These are phyloP conservation scores for Fraxinus cuspidata DNA, from an alignment of 257 asterid species.

Conservation along the genomic window DNA sequence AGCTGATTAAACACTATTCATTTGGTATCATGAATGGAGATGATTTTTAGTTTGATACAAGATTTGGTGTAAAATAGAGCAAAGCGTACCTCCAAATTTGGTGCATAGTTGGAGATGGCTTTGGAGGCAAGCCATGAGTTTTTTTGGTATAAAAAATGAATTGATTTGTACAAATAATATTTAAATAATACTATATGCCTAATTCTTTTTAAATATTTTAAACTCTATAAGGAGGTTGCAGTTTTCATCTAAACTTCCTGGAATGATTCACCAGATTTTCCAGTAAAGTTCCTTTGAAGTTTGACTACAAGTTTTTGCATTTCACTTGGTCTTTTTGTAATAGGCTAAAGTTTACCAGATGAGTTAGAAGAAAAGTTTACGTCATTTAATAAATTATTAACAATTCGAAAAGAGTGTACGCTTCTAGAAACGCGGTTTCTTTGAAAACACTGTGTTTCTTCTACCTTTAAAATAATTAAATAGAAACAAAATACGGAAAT, in stretches of 20 bases:
- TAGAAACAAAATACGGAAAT: not conserved
- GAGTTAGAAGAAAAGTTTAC: not conserved
- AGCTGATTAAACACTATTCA: too few relatives aligned
- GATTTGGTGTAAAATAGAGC: too few relatives aligned
- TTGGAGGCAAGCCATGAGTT: too few relatives aligned
- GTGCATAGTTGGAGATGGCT: too few relatives aligned
- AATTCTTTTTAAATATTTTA: too few relatives aligned
- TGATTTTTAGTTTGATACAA: too few relatives aligned
- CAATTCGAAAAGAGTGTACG: not conserved
- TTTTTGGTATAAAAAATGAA: too few relatives aligned
- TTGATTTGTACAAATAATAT: too few relatives aligned
- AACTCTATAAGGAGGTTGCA: not conserved
- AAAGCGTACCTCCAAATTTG: too few relatives aligned
- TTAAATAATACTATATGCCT: too few relatives aligned
- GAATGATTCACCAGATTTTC: constrained; percentile 30
- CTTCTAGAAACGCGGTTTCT: not conserved
- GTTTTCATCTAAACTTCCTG: not conserved
- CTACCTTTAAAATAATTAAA: not conserved
- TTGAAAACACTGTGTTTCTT: not conserved
- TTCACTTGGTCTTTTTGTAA: constrained; percentile 18
- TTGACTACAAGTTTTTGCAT: constrained; percentile 7
- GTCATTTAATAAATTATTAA: not conserved
- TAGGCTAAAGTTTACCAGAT: not conserved
- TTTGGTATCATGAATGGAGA: too few relatives aligned
- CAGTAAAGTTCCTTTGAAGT: constrained; percentile 19